A percentile compares a stretch with the other conserved stretches of the same genome.
These are phyloP conservation scores for Daldinia bambusicola DNA, from an alignment of 495 filamentous ascomycete genomes.

Conservation along the genomic window DNA sequence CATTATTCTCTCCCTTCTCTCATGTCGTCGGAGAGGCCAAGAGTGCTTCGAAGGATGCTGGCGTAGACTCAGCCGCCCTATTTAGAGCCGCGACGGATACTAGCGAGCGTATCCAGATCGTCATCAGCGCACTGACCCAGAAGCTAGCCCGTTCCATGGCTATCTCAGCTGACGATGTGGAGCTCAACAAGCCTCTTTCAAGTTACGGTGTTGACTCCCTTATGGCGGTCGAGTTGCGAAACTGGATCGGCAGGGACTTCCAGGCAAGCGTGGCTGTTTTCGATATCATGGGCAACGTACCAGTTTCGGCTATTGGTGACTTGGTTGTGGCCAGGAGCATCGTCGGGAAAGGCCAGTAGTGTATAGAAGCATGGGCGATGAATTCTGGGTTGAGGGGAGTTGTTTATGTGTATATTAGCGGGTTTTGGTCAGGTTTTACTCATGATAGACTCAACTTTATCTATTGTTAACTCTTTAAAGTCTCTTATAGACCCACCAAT, in stretches of 20 bases:
- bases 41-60: constrained; percentile 17
- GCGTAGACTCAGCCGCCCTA: constrained; percentile 19
- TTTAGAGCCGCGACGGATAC: constrained; percentile 43
- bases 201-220: constrained; percentile 66
- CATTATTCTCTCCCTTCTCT: constrained; percentile 44
- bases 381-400: background rate
- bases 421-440: background rate
- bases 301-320: constrained; percentile 42
- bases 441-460: background rate
- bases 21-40: constrained; percentile 30
- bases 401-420: background rate
- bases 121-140: constrained; percentile 46
- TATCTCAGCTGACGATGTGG: constrained; percentile 51
- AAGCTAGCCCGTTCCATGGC: constrained; percentile 52
- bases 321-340: constrained; percentile 30
- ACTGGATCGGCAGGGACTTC: constrained; percentile 62
- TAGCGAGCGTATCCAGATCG: constrained; percentile 45
- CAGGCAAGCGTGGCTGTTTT: constrained; percentile 57
- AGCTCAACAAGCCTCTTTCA: constrained; percentile 50
- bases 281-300: constrained; percentile 57
- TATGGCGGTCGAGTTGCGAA: constrained; percentile 67
- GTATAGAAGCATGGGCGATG: background rate
- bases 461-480: background rate
- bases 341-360: constrained; percentile 27
- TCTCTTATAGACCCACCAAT: no score